Conservation (phyloP, 495 filamentous ascomycete genomes). For the Sphaerosporella brunnea region DNA sequence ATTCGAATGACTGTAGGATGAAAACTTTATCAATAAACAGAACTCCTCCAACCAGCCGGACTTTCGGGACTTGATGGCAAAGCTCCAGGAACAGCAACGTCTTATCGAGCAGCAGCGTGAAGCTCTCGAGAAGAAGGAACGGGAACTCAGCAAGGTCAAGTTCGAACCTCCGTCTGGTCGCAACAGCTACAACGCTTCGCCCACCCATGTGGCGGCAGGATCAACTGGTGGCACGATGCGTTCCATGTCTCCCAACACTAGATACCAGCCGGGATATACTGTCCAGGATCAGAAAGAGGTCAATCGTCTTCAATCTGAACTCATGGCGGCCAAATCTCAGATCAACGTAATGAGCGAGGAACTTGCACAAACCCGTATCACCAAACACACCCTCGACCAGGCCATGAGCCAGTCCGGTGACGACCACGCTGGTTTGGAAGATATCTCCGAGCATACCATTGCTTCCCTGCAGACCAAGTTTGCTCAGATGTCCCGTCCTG, state of each 20-base stretch:
- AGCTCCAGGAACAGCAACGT: conserved; percentile 48
- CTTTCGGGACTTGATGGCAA: conserved; percentile 45
- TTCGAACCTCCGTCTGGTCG: conserved; percentile 12
- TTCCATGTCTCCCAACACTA: conserved; percentile 30
- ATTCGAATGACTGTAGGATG: conserved; percentile 16
- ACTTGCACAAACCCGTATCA: conserved; percentile 57
- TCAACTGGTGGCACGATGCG: conserved; percentile 34
- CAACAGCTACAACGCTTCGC: conserved; percentile 8
- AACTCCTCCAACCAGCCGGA: conserved; percentile 2
- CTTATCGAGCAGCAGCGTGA: conserved; percentile 39
- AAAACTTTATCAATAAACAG: conserved; percentile 15
- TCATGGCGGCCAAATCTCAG: conserved; percentile 58
- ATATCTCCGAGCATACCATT: conserved; percentile 38
- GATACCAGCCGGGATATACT: conserved; percentile 29
- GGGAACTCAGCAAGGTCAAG: conserved; percentile 25
- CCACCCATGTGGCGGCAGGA: neutral
- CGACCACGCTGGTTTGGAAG: conserved; percentile 34
- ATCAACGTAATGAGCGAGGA: conserved; percentile 74
- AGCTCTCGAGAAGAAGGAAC: conserved; percentile 31
- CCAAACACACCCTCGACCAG: conserved; percentile 58
- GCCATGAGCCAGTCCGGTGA: conserved; percentile 36
- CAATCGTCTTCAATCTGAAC: conserved; percentile 46
- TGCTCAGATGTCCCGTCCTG: conserved; percentile 36
- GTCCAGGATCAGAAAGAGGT: conserved; percentile 33
- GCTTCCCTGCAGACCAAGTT: conserved; percentile 37